Percentiles rank a stretch among this genome's conserved stretches.
These are phyloP conservation scores for Eucalyptus lansdowneana DNA, from an alignment of 345 rosid genomes.

Conservation along the genomic window DNA sequence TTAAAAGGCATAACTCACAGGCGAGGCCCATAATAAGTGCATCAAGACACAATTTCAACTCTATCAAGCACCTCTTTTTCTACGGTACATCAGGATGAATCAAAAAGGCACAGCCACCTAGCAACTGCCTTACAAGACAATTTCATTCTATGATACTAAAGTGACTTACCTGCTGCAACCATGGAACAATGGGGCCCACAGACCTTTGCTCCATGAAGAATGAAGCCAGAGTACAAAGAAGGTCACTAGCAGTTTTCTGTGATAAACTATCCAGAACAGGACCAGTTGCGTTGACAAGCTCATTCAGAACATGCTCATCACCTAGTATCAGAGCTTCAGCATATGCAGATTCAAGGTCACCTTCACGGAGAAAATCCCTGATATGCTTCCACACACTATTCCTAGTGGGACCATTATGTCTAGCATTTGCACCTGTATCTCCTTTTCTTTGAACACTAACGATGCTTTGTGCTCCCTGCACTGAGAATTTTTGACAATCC, in stretches of 20 bases:
- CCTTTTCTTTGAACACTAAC: slow-evolving; percentile 12
- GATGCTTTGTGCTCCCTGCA: slow-evolving; percentile 19
- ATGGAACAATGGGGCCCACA: slow-evolving; percentile 54
- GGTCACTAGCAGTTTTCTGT: slow-evolving; percentile 40
- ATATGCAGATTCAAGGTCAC: slow-evolving; percentile 77
- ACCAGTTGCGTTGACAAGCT: slow-evolving; percentile 84
- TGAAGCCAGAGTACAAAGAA: slow-evolving; percentile 52
- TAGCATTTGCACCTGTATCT: slow-evolving; percentile 12
- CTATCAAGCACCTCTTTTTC: neutral
- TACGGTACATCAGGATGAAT: neutral
- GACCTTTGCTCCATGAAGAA: slow-evolving; percentile 60
- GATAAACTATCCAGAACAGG: slow-evolving; percentile 73
- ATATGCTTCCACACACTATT: slow-evolving; percentile 40
- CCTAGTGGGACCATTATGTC: slow-evolving; percentile 16
- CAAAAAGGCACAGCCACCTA: neutral
- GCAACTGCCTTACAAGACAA: neutral
- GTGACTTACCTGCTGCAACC: slow-evolving; percentile 82
- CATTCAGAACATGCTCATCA: slow-evolving; percentile 55
- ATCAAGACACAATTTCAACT: neutral
- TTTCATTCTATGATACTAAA: neutral
- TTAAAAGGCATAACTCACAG: neutral
- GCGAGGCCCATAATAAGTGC: neutral
- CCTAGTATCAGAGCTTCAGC: slow-evolving; percentile 56
- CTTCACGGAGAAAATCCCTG: slow-evolving; percentile 45
- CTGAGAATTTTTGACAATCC: slow-evolving; percentile 29